Evolutionary conservation across 2,329 filamentous ascomycete genomes (phyloP).

Genomic region (Colletotrichum noveboracense): DNA sequence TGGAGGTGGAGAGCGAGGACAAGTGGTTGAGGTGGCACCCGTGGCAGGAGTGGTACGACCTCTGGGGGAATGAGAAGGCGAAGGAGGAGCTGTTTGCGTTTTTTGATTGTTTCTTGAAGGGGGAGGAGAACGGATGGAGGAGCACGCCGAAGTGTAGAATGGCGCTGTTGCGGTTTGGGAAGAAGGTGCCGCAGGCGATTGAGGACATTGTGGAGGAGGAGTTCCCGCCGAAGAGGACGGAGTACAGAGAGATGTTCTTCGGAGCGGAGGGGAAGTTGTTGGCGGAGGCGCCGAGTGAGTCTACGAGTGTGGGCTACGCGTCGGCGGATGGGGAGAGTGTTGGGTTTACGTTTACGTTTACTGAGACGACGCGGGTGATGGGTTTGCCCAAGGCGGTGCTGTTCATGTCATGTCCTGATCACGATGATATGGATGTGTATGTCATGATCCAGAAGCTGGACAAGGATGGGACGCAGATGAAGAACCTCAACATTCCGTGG

Average conservation of each 20-base stretch:
- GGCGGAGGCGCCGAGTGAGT: constrained; percentile 41
- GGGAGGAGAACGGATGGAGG: constrained; percentile 48
- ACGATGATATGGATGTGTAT: constrained; percentile 49
- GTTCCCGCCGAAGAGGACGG: constrained; percentile 30
- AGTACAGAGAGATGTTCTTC: constrained; percentile 34
- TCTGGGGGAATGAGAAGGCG: not conserved
- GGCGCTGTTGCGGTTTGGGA: constrained; percentile 35
- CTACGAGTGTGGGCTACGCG: constrained; percentile 29
- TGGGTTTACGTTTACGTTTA: constrained; percentile 43
- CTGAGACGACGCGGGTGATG: constrained; percentile 41
- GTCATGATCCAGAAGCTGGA: constrained; percentile 31
- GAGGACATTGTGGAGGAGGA: constrained; percentile 29
- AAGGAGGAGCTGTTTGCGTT: constrained; percentile 43
- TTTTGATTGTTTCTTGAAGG: constrained; percentile 52
- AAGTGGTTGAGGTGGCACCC: constrained; percentile 43
- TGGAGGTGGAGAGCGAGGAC: constrained; percentile 38
- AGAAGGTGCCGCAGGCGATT: constrained; percentile 27
- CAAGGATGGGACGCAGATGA: constrained; percentile 20
- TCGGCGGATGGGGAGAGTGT: not conserved
- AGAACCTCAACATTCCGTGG: constrained; percentile 31
- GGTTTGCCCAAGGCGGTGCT: constrained; percentile 50
- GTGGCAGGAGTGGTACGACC: constrained; percentile 9
- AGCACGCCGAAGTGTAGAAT: constrained; percentile 46
- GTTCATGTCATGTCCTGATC: constrained; percentile 46
- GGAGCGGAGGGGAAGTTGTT: constrained; percentile 32